Percentiles rank a stretch among this genome's conserved stretches.
phyloP scores from a whole-genome alignment of 169 alveolate species.

The Eimeria praecox region DNA sequence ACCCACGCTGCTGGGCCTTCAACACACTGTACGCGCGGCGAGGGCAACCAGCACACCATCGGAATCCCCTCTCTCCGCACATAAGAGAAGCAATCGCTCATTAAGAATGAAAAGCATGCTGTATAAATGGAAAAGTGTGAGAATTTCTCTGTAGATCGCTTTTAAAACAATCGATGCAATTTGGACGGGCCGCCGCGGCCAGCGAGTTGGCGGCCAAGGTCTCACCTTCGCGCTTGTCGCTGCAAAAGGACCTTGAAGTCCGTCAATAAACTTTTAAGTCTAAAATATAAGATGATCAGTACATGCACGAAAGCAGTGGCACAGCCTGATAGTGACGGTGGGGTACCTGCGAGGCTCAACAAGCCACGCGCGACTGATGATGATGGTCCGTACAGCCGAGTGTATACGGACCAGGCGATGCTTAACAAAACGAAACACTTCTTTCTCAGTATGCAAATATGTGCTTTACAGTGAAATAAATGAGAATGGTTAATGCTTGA shows the following conservation, averaged over 20 bases:
- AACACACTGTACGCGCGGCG: background rate
- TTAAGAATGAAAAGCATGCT: background rate
- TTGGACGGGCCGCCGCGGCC: conserved; percentile 4
- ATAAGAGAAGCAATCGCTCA: background rate
- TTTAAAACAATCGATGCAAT: background rate
- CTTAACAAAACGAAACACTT: background rate
- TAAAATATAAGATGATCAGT: background rate
- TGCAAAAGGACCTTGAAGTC: background rate
- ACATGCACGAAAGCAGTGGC: conserved; percentile 8
- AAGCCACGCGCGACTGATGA: conserved; percentile 63
- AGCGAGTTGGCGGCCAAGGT: background rate
- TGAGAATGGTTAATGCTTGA: background rate
- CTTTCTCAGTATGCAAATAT: background rate
- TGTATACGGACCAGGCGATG: background rate
- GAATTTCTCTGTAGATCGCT: background rate
- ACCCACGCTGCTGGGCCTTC: background rate
- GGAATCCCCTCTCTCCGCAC: background rate
- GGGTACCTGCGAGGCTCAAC: conserved; percentile 65
- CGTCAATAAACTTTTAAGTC: background rate
- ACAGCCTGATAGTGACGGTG: background rate
- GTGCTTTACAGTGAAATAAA: background rate
- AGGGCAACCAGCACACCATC: background rate
- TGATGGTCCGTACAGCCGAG: conserved; percentile 19
- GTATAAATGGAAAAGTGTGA: background rate
- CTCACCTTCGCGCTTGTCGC: background rate